Evolutionary conservation across 208 protist species (phyloP).

Genomic region (Leishmania martiniquensis): DNA sequence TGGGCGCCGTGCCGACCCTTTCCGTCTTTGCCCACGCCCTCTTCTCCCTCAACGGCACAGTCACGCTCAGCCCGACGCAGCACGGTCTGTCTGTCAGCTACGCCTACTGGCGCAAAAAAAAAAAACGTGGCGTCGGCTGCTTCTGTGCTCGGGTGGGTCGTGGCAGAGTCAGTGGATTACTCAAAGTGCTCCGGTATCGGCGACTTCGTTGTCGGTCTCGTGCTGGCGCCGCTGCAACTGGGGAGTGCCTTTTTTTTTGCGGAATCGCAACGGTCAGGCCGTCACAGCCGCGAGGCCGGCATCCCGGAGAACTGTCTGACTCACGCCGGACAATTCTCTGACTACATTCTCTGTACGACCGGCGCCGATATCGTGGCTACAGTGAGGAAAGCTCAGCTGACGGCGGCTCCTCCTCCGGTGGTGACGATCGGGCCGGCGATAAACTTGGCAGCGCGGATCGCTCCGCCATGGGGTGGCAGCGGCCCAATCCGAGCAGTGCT

Average conservation of each 20-base stretch:
- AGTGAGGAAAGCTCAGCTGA: neutral
- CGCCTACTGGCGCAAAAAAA: conserved; percentile 55
- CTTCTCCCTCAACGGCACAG: conserved; percentile 18
- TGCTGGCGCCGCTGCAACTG: conserved; percentile 49
- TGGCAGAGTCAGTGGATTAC: conserved; percentile 16
- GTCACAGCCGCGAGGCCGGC: conserved; percentile 5
- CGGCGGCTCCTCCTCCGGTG: neutral
- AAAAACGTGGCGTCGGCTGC: conserved; percentile 59
- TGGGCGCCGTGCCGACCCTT: conserved; percentile 21
- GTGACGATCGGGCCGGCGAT: conserved; percentile 8
- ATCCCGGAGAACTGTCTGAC: conserved; percentile 23
- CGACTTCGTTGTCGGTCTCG: conserved; percentile 45
- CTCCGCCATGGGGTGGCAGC: conserved; percentile 19
- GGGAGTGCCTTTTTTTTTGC: conserved; percentile 60
- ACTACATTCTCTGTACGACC: conserved; percentile 72
- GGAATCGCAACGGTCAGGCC: conserved; percentile 25
- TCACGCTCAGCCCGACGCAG: conserved; percentile 16
- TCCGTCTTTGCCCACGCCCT: conserved; percentile 39
- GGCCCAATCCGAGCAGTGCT: conserved; percentile 12
- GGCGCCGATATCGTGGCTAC: conserved; percentile 22
- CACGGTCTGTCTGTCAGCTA: conserved; percentile 34
- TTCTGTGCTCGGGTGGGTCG: conserved; percentile 55
- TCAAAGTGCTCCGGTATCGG: conserved; percentile 21
- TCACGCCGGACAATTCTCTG: conserved; percentile 54
- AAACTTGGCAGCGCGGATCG: conserved; percentile 6